Conservation (phyloP, 345 rosid species). For the Raphanus sativus region DNA sequence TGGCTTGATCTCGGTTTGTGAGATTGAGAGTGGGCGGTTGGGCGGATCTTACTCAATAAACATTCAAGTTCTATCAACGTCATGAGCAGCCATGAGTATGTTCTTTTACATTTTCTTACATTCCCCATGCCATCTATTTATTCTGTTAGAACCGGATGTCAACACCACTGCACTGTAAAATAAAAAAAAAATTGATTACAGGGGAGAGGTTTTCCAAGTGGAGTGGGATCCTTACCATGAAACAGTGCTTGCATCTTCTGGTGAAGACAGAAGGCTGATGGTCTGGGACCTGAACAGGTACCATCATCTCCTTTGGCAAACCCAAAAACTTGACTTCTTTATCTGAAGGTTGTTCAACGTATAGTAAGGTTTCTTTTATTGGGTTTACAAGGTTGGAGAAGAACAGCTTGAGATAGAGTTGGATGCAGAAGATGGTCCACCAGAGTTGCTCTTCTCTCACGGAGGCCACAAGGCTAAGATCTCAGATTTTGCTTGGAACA, state of each 20-base stretch:
- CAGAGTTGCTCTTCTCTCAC: constrained; percentile 85
- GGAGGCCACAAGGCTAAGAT: constrained; percentile 88
- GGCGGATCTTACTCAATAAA: too few relatives aligned
- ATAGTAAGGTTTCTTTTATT: neutral
- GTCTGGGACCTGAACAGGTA: constrained; percentile 98
- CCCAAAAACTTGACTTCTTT: neutral
- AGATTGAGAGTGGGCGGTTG: too few relatives aligned
- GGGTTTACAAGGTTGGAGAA: constrained; percentile 64
- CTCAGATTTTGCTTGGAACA: constrained; percentile 84
- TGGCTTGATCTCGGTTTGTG: too few relatives aligned
- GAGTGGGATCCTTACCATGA: constrained; percentile 99
- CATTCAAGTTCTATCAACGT: neutral
- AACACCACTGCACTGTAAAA: neutral
- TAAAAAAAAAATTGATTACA: neutral
- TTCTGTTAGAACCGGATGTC: neutral
- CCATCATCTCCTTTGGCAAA: neutral
- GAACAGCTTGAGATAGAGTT: constrained; percentile 78
- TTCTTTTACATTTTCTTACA: neutral
- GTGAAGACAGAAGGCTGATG: constrained; percentile 87
- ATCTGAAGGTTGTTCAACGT: neutral
- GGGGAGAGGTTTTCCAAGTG: constrained; percentile 84
- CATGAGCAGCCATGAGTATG: constrained; percentile 75
- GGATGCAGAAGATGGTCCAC: constrained; percentile 88
- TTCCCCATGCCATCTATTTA: neutral
- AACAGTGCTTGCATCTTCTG: constrained; percentile 86